phyloP scores from a whole-genome alignment of 2,329 filamentous ascomycete genomes.

The Diaporthe citrichinensis region DNA sequence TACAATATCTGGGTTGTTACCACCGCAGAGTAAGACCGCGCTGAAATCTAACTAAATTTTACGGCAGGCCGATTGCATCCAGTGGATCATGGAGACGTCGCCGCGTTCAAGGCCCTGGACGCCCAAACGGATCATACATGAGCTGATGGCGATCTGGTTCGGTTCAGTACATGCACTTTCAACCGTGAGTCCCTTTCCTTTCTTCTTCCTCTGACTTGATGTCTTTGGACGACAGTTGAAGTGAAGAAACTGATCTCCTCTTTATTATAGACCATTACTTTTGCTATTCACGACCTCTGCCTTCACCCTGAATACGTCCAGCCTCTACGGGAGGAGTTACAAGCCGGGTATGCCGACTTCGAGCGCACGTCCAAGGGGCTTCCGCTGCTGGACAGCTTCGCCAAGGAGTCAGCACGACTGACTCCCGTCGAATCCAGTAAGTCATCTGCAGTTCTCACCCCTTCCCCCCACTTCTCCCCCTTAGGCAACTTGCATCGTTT shows the following conservation, averaged over 20 bases:
- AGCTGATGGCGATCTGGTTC: conserved; percentile 54
- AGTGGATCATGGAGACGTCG: conserved; percentile 52
- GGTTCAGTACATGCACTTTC: conserved; percentile 50
- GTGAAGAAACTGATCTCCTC: not conserved
- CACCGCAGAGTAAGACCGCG: no score
- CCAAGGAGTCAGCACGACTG: conserved; percentile 46
- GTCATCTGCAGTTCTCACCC: not conserved
- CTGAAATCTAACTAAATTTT: no score
- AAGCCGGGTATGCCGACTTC: not conserved
- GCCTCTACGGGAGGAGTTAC: conserved; percentile 13
- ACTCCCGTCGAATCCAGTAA: conserved; percentile 38
- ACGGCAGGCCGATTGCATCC: conserved; percentile 48
- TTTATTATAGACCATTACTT: conserved; percentile 39
- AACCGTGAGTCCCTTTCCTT: conserved; percentile 41
- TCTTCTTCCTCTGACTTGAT: no score
- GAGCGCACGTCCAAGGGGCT: conserved; percentile 30
- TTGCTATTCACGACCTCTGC: conserved; percentile 44
- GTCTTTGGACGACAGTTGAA: no score
- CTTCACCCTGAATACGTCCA: conserved; percentile 43
- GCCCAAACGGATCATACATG: conserved; percentile 46
- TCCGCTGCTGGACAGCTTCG: conserved; percentile 47
- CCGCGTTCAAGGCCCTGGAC: conserved; percentile 47
- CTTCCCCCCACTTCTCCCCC: no score
- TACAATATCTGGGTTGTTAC: no score
- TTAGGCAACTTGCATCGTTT: no score